These are phyloP conservation scores for Aspergillus haitiensis DNA, from an alignment of 495 filamentous ascomycete genomes.

Conservation along the genomic window DNA sequence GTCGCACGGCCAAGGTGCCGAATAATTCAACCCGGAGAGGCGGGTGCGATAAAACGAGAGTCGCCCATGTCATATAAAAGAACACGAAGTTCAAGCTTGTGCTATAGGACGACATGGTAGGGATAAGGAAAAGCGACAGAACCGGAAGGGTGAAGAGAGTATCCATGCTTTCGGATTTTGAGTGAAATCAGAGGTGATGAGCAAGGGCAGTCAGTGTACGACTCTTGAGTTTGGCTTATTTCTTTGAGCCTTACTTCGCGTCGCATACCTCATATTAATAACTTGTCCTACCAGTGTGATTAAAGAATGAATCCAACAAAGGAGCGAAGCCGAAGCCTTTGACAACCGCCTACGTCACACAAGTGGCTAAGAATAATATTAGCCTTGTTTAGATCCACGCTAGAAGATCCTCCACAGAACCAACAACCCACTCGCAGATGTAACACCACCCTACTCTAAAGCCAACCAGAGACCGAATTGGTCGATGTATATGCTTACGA, in stretches of 20 bases:
- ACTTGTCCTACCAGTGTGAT: too few species aligned
- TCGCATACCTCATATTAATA: background rate
- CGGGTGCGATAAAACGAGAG: slow-evolving; percentile 72
- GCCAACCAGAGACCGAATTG: too few species aligned
- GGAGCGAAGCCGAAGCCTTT: too few species aligned
- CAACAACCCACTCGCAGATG: too few species aligned
- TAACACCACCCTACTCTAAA: too few species aligned
- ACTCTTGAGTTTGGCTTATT: too few species aligned
- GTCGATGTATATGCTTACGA: too few species aligned
- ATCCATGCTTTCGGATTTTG: slow-evolving; percentile 46
- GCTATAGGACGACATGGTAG: slow-evolving; percentile 59
- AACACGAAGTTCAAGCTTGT: slow-evolving; percentile 83
- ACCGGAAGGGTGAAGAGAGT: slow-evolving; percentile 70
- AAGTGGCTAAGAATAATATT: too few species aligned
- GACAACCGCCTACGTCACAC: too few species aligned
- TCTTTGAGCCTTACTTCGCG: background rate
- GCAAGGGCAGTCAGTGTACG: background rate
- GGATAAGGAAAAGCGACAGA: slow-evolving; percentile 62
- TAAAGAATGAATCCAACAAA: too few species aligned
- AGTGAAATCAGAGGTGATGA: background rate
- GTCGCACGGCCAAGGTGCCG: slow-evolving; percentile 64
- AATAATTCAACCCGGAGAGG: slow-evolving; percentile 75
- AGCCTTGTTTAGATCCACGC: too few species aligned
- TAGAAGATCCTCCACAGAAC: too few species aligned
- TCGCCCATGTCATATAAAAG: slow-evolving; percentile 89